Evolutionary conservation across 768 basidiomycete species (phyloP), one percentile per base, ranked within the genome.

Genomic region (Boletus vinaceobasis): DNA sequence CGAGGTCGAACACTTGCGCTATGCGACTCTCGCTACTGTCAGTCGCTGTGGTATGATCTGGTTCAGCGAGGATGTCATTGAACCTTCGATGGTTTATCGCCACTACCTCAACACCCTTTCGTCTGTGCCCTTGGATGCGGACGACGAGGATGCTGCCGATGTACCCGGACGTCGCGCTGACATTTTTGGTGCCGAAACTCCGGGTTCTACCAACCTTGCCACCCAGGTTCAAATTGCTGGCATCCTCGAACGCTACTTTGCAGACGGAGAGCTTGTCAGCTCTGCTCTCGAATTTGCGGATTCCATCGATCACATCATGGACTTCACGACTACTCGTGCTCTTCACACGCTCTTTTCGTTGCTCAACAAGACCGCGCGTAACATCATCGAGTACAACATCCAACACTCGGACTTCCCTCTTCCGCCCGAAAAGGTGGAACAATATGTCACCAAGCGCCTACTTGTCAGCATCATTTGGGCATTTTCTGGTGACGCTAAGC

Each of bases 41-140:
- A 97, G 93, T 83, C 95, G 97, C 52, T 99, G 97, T 66, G 97
- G 97, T 69, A 99, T 99, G 97, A 96, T 99, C 63, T 99, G 97
- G 97, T 99, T 99, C 76, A 98, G 94, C 68, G 94, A 98, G 55
- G 94, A 98, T 60, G 86, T 97, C 45, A 85, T 99, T 27, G 88
- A 92, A 59, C 86, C 94, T 7, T 74, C 79, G 1, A 98, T 98
- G 97, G 83, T 97, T 17, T 97, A 90, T 71, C 84, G 82, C 48
- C 82, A 98, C 67, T 96, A 98, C 66, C 82, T 99, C 43, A 79
- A 82, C 49, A 86, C 87, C 0, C 77, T 98, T 27, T 78, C 86
- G 0, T 75, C 84, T 2, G 77, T 87, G 1, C 83, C 93, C 11
- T 73, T 98, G 62, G 94, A 93, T 65, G 86, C 87, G 9, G 93